These are phyloP conservation scores for Aspergillus amoenus DNA, from an alignment of 2,329 filamentous ascomycete species.

Conservation along the genomic window DNA sequence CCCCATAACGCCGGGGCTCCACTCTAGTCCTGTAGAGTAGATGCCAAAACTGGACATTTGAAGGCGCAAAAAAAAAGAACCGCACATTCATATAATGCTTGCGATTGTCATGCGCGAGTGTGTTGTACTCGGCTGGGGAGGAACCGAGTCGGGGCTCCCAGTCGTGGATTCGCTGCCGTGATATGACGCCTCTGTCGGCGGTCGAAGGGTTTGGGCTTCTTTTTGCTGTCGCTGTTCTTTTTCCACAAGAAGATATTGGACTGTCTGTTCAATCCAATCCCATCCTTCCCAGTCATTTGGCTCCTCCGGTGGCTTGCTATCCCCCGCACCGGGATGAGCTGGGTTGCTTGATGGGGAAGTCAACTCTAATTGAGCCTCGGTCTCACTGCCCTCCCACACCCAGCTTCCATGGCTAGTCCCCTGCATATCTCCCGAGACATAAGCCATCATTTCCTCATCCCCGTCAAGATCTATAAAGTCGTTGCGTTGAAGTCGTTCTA, in stretches of 20 bases:
- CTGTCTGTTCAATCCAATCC: slow-evolving; percentile 67
- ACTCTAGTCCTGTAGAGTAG: background rate
- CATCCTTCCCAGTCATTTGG: slow-evolving; percentile 77
- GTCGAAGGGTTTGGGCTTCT: slow-evolving; percentile 35
- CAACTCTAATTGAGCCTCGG: slow-evolving; percentile 36
- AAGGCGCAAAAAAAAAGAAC: too few species aligned
- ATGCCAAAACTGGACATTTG: too few species aligned
- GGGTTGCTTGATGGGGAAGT: slow-evolving; percentile 18
- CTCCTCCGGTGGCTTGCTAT: slow-evolving; percentile 49
- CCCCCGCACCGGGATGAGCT: slow-evolving; percentile 14
- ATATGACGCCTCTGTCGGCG: slow-evolving; percentile 20
- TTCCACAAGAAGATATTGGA: slow-evolving; percentile 56
- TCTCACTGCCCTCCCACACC: slow-evolving; percentile 72
- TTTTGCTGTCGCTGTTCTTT: slow-evolving; percentile 35
- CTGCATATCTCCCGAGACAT: slow-evolving; percentile 83
- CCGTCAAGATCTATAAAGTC: slow-evolving; percentile 48
- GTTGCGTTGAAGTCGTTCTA: slow-evolving; percentile 53
- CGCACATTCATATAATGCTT: slow-evolving; percentile 42
- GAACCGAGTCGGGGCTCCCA: slow-evolving; percentile 21
- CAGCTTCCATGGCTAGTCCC: slow-evolving; percentile 74
- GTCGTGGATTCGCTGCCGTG: slow-evolving; percentile 23
- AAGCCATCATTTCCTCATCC: slow-evolving; percentile 87
- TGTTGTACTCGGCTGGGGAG: slow-evolving; percentile 30
- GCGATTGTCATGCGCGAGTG: slow-evolving; percentile 49
- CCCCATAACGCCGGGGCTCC: background rate